These are phyloP conservation scores for Plasmodium gonderi DNA, from an alignment of 169 alveolate genomes.

Conservation along the genomic window DNA sequence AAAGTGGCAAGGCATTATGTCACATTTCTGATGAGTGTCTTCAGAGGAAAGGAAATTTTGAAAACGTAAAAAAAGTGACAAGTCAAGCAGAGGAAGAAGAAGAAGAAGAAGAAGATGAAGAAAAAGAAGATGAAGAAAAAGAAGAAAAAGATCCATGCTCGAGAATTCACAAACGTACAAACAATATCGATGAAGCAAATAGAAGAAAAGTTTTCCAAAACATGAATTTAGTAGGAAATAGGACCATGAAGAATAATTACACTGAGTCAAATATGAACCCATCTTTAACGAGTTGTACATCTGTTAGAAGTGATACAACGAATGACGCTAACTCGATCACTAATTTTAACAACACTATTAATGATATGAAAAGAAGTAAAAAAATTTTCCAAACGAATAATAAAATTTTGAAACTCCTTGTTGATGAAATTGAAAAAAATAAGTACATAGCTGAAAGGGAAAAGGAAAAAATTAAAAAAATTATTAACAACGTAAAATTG, in stretches of 20 bases:
- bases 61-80: no score
- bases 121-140: not conserved
- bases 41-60: not conserved
- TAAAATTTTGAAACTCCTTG: slow-evolving; percentile 44
- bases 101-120: not conserved
- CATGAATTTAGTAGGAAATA: not conserved
- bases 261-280: not conserved
- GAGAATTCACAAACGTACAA: not conserved
- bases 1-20: not conserved
- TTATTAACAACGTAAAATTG: slow-evolving; percentile 59
- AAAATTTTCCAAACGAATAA: slow-evolving; percentile 46
- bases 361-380: slow-evolving; percentile 67
- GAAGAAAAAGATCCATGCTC: not conserved
- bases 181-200: not conserved
- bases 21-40: not conserved
- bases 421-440: slow-evolving; percentile 65
- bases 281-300: not conserved
- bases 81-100: not conserved
- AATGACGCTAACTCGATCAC: not conserved
- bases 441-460: slow-evolving; percentile 8
- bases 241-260: not conserved
- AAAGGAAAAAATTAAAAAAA: slow-evolving; percentile 67
- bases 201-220: not conserved
- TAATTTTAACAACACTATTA: slow-evolving; percentile 30
- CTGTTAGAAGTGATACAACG: not conserved